These are phyloP conservation scores for Boeremia lycopersici DNA, from an alignment of 2,329 filamentous ascomycete genomes.

Conservation along the genomic window DNA sequence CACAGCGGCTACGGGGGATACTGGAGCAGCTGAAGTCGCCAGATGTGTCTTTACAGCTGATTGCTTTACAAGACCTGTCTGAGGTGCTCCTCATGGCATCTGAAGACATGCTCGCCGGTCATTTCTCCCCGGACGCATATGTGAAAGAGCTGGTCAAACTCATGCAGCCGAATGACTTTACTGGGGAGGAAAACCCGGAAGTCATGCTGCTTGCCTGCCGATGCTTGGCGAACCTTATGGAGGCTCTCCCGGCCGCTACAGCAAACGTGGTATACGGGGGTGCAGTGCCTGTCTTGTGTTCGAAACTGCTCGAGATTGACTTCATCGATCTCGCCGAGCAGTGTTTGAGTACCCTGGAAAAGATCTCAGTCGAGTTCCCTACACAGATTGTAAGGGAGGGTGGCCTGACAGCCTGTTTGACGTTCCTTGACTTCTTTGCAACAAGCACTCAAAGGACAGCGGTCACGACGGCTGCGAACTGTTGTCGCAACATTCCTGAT, in stretches of 20 bases:
- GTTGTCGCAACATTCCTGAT: slow-evolving; percentile 93
- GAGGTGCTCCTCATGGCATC: slow-evolving; percentile 93
- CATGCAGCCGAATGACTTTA: slow-evolving; percentile 88
- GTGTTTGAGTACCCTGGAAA: slow-evolving; percentile 92
- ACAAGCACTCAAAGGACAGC: slow-evolving; percentile 96
- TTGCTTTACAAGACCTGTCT: slow-evolving; percentile 90
- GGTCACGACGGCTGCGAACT: slow-evolving; percentile 96
- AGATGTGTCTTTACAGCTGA: slow-evolving; percentile 84
- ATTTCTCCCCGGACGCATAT: slow-evolving; percentile 92
- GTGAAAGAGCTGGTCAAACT: slow-evolving; percentile 91
- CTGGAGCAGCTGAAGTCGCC: slow-evolving; percentile 72
- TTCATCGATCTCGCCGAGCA: slow-evolving; percentile 98
- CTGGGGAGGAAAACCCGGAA: slow-evolving; percentile 89
- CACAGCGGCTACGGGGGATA: slow-evolving; percentile 72
- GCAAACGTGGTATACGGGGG: slow-evolving; percentile 97
- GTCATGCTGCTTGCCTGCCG: slow-evolving; percentile 97
- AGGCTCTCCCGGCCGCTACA: slow-evolving; percentile 88
- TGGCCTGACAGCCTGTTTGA: slow-evolving; percentile 91
- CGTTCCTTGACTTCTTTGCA: slow-evolving; percentile 95
- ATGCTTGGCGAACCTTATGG: slow-evolving; percentile 96
- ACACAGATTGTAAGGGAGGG: slow-evolving; percentile 94
- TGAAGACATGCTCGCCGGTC: slow-evolving; percentile 92
- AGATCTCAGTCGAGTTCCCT: slow-evolving; percentile 96
- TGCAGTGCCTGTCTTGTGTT: slow-evolving; percentile 90
- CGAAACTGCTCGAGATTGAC: slow-evolving; percentile 92